Evolutionary conservation across 2,329 filamentous ascomycete genomes (phyloP), one percentile per base, ranked within the genome.

Genomic region (Sporothrix luriei): DNA sequence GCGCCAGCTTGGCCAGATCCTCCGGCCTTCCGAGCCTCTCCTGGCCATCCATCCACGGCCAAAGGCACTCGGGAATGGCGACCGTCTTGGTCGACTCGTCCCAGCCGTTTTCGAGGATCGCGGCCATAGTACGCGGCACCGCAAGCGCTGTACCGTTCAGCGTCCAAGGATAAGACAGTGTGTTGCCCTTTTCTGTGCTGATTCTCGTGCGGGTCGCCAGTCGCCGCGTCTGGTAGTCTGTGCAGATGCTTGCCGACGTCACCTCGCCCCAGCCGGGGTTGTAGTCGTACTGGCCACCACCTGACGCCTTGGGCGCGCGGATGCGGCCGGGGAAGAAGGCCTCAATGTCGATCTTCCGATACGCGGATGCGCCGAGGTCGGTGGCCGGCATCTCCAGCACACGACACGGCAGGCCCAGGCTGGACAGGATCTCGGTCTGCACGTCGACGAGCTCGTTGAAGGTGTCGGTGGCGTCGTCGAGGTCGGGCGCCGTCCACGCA

Each of bases 61-160:
- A 84, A 77, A 99, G 79, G 21, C 90, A 91, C 79, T 92, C 87
- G 0, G 95, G 95, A 7, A 99, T 86, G 1, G 83, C 82, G 9
- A 98, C 91, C 1, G 85, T 86, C 75, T 83, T 84, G 24, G 83
- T 84, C 29, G 82, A 76, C 76, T 93, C 90, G 76, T 95, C 87
- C 91, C 94, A 99, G 0, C 93, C 91, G 76, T 94, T 93, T 83
- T 99, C 95, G 73, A 99, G 78, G 66, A 99, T 84, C 6, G 93
- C 94, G 29, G 95, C 94, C 71, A 99, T 78, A 14, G 99, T 91
- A 67, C 95, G 85, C 3, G 95, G 95, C 49, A 98, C 90, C 0
- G 95, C 95, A 75, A 98, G 83, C 0, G 94, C 95, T 1, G 95
- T 99, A 0, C 94, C 96, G 78, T 99, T 99, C 49, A 97, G 84